Base-by-base conservation (phyloP, 148 eudicot species). In the Vaccinium myrtillus region DNA sequence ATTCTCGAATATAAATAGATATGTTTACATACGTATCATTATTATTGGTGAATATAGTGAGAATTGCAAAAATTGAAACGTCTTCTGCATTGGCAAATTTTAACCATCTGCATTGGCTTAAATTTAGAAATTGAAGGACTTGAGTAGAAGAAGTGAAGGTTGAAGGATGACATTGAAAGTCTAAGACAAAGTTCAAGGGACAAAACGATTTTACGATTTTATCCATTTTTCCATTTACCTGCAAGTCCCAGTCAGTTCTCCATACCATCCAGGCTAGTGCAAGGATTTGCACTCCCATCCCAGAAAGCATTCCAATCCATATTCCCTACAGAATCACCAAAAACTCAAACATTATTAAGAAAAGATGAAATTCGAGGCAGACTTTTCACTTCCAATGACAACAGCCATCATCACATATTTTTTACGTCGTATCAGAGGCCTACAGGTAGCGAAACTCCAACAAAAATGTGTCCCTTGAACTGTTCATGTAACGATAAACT, bases 251-350 rank as follows among this genome's bases (percentile, higher is more conserved):
- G 78, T 94, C 86, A 12, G 92, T 95, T 89, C 77, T 94, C 95
- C 94, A 95, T 19, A 89, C 87, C 81, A 94, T 76, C 86, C 81
- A 85, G 50, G 87, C 46, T 54, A 94, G 92, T 8, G 90, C 81
- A 80, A 92, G n/a, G 1, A 92, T 81, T 78, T 95, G 94, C 13
- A 87, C 76, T 8, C 74, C 87, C 84, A 91, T 81, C 67, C 97
- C 98, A 81, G 85, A 87, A 81, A 90, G 83, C 93, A 95, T 88
- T 87, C 98, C 98, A 0, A 92, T 90, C 95, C 97, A 92, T 77
- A 92, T 83, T 59, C 94, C 93, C 93, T 91, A 32, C 23, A 2
- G 32, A 58, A 61, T 61, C 69, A 43, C 46, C 5, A 43, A 43
- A 43, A 43, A 43, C 46, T 36, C 14, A 27, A 36, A 36, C 39